Percentiles rank a stretch among this genome's conserved stretches.
phyloP scores from a whole-genome alignment of 2,329 filamentous ascomycete species.

The Penicillium sp. region DNA sequence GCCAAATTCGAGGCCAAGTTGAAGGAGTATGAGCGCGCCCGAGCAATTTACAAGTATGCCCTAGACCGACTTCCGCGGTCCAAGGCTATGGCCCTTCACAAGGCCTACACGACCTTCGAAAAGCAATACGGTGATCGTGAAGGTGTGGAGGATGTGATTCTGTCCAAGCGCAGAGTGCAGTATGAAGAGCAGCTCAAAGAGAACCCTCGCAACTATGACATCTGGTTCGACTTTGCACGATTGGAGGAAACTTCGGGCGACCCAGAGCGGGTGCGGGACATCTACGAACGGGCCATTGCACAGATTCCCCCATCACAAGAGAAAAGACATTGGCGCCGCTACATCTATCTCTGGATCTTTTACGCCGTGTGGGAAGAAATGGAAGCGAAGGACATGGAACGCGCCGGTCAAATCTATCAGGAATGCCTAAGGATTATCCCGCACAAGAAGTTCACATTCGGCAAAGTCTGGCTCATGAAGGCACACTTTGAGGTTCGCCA shows the following conservation, averaged over 20 bases:
- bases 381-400: constrained; percentile 72
- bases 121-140: constrained; percentile 95
- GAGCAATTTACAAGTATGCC: constrained; percentile 96
- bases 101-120: constrained; percentile 94
- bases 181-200: constrained; percentile 95
- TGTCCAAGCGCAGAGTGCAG: constrained; percentile 88
- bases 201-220: constrained; percentile 94
- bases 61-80: constrained; percentile 87
- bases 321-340: constrained; percentile 94
- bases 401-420: constrained; percentile 86
- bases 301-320: constrained; percentile 94
- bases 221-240: constrained; percentile 93
- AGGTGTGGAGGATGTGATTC: constrained; percentile 89
- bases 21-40: constrained; percentile 89
- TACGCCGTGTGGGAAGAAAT: constrained; percentile 95
- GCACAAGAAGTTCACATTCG: constrained; percentile 96
- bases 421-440: constrained; percentile 85
- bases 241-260: constrained; percentile 86
- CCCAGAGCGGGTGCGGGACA: constrained; percentile 78
- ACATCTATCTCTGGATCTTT: constrained; percentile 97
- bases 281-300: constrained; percentile 93
- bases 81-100: constrained; percentile 80
- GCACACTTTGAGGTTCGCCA: constrained; percentile 93
- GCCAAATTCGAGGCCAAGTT: constrained; percentile 92
- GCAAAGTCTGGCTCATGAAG: constrained; percentile 92